These are phyloP conservation scores for Clitopilus hobsonii DNA, from an alignment of 768 basidiomycete genomes.

Conservation along the genomic window DNA sequence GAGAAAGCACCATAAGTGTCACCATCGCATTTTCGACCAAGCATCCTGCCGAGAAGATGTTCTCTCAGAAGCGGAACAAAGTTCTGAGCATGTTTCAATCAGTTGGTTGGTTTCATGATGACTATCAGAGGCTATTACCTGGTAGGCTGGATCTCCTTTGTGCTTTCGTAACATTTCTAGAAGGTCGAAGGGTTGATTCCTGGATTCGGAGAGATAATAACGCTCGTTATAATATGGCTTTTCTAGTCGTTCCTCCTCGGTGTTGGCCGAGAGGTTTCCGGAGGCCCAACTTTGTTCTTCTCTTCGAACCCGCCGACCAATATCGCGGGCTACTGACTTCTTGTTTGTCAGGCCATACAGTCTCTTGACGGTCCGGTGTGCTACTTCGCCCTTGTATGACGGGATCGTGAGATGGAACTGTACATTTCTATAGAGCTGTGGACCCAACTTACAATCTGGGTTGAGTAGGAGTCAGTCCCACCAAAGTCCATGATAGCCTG, in stretches of 20 bases:
- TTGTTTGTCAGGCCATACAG: slow-evolving; percentile 29
- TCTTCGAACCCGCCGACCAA: slow-evolving; percentile 12
- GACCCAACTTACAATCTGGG: slow-evolving; percentile 28
- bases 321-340: slow-evolving; percentile 14
- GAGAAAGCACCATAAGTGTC: slow-evolving; percentile 22
- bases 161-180: too few relatives aligned
- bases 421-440: not conserved
- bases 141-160: too few relatives aligned
- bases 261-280: not conserved
- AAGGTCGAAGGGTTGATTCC: too few relatives aligned
- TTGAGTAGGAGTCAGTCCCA: slow-evolving; percentile 34
- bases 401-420: not conserved
- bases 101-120: not conserved
- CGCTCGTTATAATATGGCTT: too few relatives aligned
- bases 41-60: slow-evolving; percentile 26
- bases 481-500: slow-evolving; percentile 23
- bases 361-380: slow-evolving; percentile 29
- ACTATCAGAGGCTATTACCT: not conserved
- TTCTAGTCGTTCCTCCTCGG: too few relatives aligned
- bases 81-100: slow-evolving; percentile 9
- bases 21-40: slow-evolving; percentile 19
- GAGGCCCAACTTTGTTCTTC: too few relatives aligned
- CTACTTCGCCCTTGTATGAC: slow-evolving; percentile 26
- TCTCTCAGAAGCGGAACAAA: slow-evolving; percentile 28
- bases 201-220: too few relatives aligned